Evolutionary conservation across 345 rosid species (phyloP).

Genomic region (Melaleuca quinquenervia): DNA sequence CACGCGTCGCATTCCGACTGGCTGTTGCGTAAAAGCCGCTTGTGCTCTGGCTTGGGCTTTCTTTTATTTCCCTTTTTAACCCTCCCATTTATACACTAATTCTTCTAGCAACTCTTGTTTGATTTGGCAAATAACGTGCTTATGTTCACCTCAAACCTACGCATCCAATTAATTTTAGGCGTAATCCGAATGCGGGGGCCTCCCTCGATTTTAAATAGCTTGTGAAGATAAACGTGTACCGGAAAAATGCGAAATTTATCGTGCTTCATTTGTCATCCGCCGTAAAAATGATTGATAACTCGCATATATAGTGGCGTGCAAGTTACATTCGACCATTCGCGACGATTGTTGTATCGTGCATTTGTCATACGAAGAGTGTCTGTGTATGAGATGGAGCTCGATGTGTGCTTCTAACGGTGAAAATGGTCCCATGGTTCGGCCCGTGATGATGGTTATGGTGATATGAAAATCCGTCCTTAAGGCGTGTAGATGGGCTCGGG

Average conservation of each 20-base stretch:
- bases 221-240: accelerated
- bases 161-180: background rate
- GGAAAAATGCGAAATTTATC: no score
- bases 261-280: background rate
- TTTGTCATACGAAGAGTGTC: background rate
- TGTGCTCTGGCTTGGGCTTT: background rate
- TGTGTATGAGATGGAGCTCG: background rate
- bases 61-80: background rate
- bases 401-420: background rate
- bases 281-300: background rate
- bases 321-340: background rate
- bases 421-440: background rate
- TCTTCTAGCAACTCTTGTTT: background rate
- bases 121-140: background rate
- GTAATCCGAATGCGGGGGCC: background rate
- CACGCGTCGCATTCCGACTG: background rate
- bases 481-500: background rate
- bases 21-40: background rate
- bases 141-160: background rate
- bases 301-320: background rate
- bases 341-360: background rate
- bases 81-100: background rate
- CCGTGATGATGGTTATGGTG: background rate
- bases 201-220: background rate
- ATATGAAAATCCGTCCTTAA: background rate